A percentile compares a stretch with the other conserved stretches of the same genome.
These are phyloP conservation scores for Gynochthodes officinalis DNA, from an alignment of 257 asterid genomes.

Conservation along the genomic window DNA sequence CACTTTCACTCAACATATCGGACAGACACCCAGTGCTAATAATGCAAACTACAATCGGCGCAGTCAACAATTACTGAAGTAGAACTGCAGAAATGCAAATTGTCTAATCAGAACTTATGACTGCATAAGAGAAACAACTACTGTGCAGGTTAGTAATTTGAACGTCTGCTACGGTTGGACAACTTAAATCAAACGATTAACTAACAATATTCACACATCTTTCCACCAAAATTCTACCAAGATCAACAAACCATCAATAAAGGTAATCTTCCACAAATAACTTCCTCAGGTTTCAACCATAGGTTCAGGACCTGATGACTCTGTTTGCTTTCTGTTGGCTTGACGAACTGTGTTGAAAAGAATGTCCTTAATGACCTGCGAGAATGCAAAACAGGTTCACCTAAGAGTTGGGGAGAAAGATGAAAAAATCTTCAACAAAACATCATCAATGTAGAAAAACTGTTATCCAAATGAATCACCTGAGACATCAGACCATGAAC, in stretches of 20 bases:
- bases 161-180: neutral
- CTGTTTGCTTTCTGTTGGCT: conserved; percentile 47
- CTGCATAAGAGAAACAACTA: neutral
- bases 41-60: too few species aligned
- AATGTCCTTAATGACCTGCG: conserved; percentile 89
- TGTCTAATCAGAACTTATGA: neutral
- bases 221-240: neutral
- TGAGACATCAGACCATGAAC: conserved; percentile 99
- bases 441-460: neutral
- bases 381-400: neutral
- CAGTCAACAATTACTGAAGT: too few species aligned
- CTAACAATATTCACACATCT: neutral
- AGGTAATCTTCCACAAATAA: neutral
- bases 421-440: neutral
- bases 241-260: neutral
- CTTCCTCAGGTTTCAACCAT: conserved; percentile 80
- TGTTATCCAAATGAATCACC: conserved; percentile 34
- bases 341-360: conserved; percentile 85
- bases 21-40: too few species aligned
- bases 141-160: neutral
- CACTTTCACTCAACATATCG: too few species aligned
- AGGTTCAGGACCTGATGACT: conserved; percentile 77
- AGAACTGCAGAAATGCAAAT: neutral
- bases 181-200: neutral
- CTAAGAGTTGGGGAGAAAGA: neutral